A percentile compares a stretch with the other conserved stretches of the same genome.
Evolutionary conservation across 148 eudicot species (phyloP).

Genomic region (Spergularia bocconei): DNA sequence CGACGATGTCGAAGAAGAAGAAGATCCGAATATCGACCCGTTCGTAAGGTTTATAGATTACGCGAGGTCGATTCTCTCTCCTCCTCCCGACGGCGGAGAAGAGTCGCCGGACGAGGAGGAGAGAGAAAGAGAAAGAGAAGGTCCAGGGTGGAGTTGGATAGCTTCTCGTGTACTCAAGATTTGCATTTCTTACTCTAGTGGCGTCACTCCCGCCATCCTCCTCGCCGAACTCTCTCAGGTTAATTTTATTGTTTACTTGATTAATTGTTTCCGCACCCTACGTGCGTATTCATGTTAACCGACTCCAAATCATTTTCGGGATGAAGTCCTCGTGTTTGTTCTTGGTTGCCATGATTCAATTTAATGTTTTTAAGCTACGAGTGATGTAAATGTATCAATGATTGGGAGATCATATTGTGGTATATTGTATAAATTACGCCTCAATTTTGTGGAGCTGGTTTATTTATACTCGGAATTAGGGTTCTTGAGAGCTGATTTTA

Average conservation of each 20-base stretch:
- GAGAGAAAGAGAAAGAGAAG: conserved; percentile 35
- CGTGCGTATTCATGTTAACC: too few species aligned
- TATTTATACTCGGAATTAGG: not conserved
- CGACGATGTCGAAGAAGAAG: conserved; percentile 8
- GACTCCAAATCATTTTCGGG: too few species aligned
- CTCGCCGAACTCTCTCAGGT: conserved; percentile 90
- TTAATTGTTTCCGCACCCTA: too few species aligned
- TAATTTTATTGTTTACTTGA: not conserved
- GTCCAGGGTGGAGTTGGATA: conserved; percentile 85
- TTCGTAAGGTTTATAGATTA: conserved; percentile 65
- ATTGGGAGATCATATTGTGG: too few species aligned
- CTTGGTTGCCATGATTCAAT: too few species aligned
- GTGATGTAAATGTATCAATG: too few species aligned
- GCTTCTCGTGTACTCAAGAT: conserved; percentile 73
- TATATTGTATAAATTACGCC: not conserved
- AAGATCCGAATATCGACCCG: conserved; percentile 43
- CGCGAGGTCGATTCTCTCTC: conserved; percentile 56
- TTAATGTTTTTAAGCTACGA: too few species aligned
- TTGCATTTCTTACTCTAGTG: conserved; percentile 76
- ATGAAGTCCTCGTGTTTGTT: too few species aligned
- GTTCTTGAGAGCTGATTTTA: too few species aligned
- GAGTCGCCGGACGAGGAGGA: conserved; percentile 27
- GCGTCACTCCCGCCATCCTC: conserved; percentile 86
- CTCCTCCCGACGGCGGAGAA: conserved; percentile 27
- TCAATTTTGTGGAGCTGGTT: not conserved